phyloP scores from a whole-genome alignment of 2,329 filamentous ascomycete genomes.

The Curvularia eragrostidis region DNA sequence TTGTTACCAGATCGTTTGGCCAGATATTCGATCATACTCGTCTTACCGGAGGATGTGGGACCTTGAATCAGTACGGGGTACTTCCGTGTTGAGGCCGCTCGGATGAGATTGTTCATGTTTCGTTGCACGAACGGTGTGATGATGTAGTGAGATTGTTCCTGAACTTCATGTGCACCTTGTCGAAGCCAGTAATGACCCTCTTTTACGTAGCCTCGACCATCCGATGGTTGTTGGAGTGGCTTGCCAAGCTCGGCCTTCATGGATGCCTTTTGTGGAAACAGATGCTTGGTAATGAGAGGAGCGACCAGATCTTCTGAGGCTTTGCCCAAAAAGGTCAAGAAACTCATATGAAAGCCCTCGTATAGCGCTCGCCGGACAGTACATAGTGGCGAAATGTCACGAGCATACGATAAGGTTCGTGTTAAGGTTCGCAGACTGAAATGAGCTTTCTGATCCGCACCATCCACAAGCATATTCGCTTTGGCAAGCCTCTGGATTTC shows the following conservation, averaged over 20 bases:
- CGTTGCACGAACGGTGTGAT: slow-evolving; percentile 94
- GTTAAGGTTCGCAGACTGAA: slow-evolving; percentile 96
- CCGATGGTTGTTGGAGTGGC: slow-evolving; percentile 76
- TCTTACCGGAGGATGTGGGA: slow-evolving; percentile 96
- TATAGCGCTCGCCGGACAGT: slow-evolving; percentile 84
- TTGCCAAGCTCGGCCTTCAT: slow-evolving; percentile 77
- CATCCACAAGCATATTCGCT: slow-evolving; percentile 87
- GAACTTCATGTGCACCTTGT: slow-evolving; percentile 70
- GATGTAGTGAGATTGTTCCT: slow-evolving; percentile 88
- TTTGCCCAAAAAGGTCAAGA: slow-evolving; percentile 84
- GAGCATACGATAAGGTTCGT: slow-evolving; percentile 85
- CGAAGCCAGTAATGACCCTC: slow-evolving; percentile 93
- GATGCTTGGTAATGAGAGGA: slow-evolving; percentile 79
- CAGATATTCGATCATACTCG: slow-evolving; percentile 98
- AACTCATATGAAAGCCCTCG: slow-evolving; percentile 98
- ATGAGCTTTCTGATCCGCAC: slow-evolving; percentile 93
- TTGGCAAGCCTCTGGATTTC: slow-evolving; percentile 83
- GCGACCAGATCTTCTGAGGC: slow-evolving; percentile 80
- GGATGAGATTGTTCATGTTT: slow-evolving; percentile 91
- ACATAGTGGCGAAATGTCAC: slow-evolving; percentile 82
- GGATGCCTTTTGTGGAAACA: slow-evolving; percentile 75
- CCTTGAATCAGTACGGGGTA: slow-evolving; percentile 97
- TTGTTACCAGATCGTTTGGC: slow-evolving; percentile 97
- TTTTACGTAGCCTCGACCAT: slow-evolving; percentile 79
- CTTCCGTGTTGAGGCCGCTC: slow-evolving; percentile 87